phyloP scores from a whole-genome alignment of 192 early-diverging fungal genomes.

The Funneliformis mosseae region DNA sequence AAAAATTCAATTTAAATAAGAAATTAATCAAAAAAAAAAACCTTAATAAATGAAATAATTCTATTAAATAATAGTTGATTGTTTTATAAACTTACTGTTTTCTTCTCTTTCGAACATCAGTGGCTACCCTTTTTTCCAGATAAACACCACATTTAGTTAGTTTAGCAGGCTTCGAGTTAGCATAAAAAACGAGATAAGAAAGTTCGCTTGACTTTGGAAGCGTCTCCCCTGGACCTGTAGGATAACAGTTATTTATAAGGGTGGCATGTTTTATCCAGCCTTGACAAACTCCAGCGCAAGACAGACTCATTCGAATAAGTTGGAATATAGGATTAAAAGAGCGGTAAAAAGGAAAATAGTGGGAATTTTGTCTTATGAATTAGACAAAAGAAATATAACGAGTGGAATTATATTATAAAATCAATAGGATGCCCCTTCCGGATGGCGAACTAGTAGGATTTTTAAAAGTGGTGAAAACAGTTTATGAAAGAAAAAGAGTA shows the following conservation, averaged over 20 bases:
- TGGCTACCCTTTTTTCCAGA: constrained; percentile 69
- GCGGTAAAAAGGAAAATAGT: not conserved
- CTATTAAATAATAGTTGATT: too few species aligned
- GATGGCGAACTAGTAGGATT: not conserved
- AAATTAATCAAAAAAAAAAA: constrained; percentile 1
- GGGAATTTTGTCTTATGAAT: not conserved
- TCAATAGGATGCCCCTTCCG: not conserved
- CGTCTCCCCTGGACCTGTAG: constrained; percentile 61
- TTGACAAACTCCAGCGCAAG: constrained; percentile 22
- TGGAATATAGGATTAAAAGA: not conserved
- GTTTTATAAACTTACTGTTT: constrained; percentile 56
- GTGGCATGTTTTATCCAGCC: constrained; percentile 68
- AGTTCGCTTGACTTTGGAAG: constrained; percentile 79
- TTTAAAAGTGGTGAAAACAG: not conserved
- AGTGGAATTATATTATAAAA: not conserved
- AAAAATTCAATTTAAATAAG: too few species aligned
- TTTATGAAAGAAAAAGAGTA: too few species aligned
- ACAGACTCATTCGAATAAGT: not conserved
- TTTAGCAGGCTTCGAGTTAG: constrained; percentile 84
- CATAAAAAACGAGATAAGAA: constrained; percentile 88
- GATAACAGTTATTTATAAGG: constrained; percentile 78
- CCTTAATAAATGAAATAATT: too few species aligned
- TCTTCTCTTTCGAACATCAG: constrained; percentile 64
- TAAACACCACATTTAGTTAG: constrained; percentile 86
- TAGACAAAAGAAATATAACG: not conserved